Conservation (phyloP, 1,284 basidiomycete species). For the Marasmius sp. region DNA sequence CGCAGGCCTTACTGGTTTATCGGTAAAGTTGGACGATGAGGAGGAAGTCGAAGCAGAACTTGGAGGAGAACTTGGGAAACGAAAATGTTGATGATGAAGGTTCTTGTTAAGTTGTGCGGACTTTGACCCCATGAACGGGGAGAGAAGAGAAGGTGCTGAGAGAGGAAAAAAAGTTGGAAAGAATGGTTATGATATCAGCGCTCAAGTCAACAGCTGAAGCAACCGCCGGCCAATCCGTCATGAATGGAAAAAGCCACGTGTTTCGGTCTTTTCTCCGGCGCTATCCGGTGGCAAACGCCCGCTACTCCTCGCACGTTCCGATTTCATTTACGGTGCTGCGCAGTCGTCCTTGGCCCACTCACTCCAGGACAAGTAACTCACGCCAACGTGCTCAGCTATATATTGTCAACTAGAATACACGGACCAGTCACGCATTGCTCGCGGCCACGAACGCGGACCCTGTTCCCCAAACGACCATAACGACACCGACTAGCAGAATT, state of each 20-base stretch:
- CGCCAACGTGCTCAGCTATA: not conserved
- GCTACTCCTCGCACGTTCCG: not conserved
- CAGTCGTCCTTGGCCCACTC: too few relatives aligned
- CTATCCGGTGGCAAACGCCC: not conserved
- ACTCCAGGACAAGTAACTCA: not conserved
- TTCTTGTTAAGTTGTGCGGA: not conserved
- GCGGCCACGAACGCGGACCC: conserved; percentile 57
- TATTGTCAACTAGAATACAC: not conserved
- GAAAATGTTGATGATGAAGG: conserved; percentile 18
- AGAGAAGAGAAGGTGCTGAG: not conserved
- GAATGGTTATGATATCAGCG: conserved; percentile 7
- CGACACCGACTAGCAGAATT: conserved; percentile 54
- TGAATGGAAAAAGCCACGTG: not conserved
- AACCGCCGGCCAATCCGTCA: not conserved
- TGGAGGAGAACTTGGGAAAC: conserved; percentile 45
- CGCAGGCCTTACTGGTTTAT: conserved; percentile 25
- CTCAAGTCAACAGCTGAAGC: not conserved
- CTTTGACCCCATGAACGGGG: conserved; percentile 9
- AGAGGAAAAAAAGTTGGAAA: not conserved
- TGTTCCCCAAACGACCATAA: conserved; percentile 82
- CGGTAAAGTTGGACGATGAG: conserved; percentile 34
- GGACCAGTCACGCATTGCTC: not conserved
- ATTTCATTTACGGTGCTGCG: not conserved
- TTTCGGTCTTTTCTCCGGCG: not conserved
- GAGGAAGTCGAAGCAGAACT: conserved; percentile 39